A percentile compares a stretch with the other conserved stretches of the same genome.
phyloP scores from a whole-genome alignment of 306 rosid species.

The Vigna reflexopilosa region DNA sequence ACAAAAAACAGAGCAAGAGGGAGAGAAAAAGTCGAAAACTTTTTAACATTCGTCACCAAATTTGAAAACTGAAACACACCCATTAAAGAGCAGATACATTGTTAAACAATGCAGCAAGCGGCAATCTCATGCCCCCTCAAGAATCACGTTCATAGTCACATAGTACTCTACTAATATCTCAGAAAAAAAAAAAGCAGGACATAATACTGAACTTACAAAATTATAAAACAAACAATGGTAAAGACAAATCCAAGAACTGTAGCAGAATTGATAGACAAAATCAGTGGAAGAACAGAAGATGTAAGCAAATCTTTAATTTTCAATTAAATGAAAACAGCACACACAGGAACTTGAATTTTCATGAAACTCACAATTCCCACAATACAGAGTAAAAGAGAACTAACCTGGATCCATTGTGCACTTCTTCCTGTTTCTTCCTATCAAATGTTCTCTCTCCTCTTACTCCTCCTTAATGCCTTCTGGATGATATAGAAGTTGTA shows the following conservation, averaged over 20 bases:
- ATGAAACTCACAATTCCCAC: no score
- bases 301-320: no score
- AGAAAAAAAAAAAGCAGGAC: not conserved
- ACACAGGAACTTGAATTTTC: no score
- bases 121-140: not conserved
- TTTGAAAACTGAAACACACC: slow-evolving; percentile 35
- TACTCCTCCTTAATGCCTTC: no score
- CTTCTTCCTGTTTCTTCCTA: no score
- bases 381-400: no score
- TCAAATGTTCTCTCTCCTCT: no score
- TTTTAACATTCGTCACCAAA: not conserved
- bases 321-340: no score
- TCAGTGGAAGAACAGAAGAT: not conserved
- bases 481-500: no score
- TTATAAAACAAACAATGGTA: not conserved
- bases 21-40: slow-evolving; percentile 50
- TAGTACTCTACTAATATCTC: slow-evolving; percentile 25
- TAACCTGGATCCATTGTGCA: no score
- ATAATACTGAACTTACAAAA: not conserved
- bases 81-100: slow-evolving; percentile 30
- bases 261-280: not conserved
- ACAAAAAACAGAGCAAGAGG: slow-evolving; percentile 27
- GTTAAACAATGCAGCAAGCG: slow-evolving; percentile 11
- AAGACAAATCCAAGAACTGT: not conserved
- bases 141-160: not conserved